phyloP scores from a whole-genome alignment of 2,329 filamentous ascomycete genomes.

The Penicillium sp. region DNA sequence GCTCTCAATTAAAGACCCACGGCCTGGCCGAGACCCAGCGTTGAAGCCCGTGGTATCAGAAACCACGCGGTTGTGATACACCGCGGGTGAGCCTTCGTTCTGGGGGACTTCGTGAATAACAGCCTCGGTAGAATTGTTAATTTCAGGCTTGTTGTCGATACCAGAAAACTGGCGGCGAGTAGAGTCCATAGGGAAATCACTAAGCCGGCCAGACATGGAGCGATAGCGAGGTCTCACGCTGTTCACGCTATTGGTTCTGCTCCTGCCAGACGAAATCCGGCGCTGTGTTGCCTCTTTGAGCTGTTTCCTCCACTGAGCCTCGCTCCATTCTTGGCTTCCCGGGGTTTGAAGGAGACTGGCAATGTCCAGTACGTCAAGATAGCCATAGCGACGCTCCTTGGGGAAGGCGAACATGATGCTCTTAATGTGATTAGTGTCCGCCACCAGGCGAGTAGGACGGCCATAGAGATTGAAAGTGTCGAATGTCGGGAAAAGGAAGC shows the following conservation, averaged over 20 bases:
- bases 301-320: slow-evolving; percentile 83
- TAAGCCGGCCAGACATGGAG: slow-evolving; percentile 33
- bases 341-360: slow-evolving; percentile 73
- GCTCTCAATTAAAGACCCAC: slow-evolving; percentile 17
- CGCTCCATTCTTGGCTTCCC: slow-evolving; percentile 73
- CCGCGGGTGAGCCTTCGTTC: slow-evolving; percentile 16
- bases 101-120: slow-evolving; percentile 28
- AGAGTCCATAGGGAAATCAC: slow-evolving; percentile 33
- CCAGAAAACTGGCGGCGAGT: slow-evolving; percentile 18
- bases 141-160: slow-evolving; percentile 22
- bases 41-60: slow-evolving; percentile 32
- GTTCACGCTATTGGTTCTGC: slow-evolving; percentile 53
- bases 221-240: slow-evolving; percentile 49
- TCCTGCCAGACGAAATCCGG: slow-evolving; percentile 36
- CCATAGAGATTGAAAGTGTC: slow-evolving; percentile 92
- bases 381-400: slow-evolving; percentile 80
- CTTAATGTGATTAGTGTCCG: slow-evolving; percentile 79
- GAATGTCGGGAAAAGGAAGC: slow-evolving; percentile 89
- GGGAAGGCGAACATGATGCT: slow-evolving; percentile 99
- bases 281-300: slow-evolving; percentile 80
- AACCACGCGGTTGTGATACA: slow-evolving; percentile 28
- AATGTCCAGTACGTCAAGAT: slow-evolving; percentile 85
- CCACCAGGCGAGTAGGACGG: slow-evolving; percentile 78
- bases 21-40: slow-evolving; percentile 13
- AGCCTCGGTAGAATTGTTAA: slow-evolving; percentile 37